Evolutionary conservation across 2,329 filamentous ascomycete genomes (phyloP).

Genomic region (Fusarium aywerte): DNA sequence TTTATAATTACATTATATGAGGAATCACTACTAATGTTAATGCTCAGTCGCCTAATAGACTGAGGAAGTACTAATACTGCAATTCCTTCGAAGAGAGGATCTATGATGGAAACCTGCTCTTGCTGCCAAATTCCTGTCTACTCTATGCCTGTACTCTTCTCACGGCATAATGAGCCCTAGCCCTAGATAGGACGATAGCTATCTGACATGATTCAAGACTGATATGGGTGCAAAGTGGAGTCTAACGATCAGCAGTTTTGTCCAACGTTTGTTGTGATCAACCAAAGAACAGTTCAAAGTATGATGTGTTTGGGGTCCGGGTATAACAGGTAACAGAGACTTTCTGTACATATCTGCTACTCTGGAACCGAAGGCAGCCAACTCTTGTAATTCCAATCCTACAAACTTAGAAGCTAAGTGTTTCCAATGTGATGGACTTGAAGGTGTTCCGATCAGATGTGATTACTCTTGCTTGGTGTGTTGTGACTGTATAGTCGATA

Average conservation of each 20-base stretch:
- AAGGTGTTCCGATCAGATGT: neutral
- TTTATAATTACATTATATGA: neutral
- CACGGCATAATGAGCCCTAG: neutral
- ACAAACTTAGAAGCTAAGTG: no score
- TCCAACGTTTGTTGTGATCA: neutral
- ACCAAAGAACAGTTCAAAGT: neutral
- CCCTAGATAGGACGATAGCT: conserved; percentile 1
- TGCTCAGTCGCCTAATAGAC: no score
- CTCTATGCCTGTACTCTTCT: neutral
- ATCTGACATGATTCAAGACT: neutral
- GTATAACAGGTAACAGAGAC: neutral
- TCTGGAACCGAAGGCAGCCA: neutral
- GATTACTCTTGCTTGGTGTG: neutral
- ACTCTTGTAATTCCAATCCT: no score
- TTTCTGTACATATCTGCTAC: neutral
- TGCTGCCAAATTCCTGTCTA: neutral
- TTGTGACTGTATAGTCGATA: neutral
- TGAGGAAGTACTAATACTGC: neutral
- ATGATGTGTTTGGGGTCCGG: neutral
- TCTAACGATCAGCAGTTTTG: neutral
- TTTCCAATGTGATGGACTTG: no score
- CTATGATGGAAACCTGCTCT: neutral
- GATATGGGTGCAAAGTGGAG: neutral
- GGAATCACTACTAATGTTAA: no score
- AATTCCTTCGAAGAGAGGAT: neutral